A percentile compares a stretch with the other conserved stretches of the same genome.
These are phyloP conservation scores for Jatropha curcas DNA, from an alignment of 345 rosid genomes.

Conservation along the genomic window DNA sequence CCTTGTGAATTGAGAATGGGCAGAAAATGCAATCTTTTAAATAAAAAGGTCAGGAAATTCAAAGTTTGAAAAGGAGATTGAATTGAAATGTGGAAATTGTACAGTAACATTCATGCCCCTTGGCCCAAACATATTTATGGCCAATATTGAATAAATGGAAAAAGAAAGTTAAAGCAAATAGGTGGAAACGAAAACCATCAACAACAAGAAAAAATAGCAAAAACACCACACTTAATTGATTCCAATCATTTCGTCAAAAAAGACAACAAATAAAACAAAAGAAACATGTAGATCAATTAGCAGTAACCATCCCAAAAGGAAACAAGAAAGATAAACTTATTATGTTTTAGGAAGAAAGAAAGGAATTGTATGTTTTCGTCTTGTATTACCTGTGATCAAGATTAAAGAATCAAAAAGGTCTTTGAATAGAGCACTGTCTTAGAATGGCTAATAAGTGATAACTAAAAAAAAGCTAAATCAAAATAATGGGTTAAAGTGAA, in stretches of 20 bases:
- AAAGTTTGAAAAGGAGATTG: background rate
- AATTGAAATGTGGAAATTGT: background rate
- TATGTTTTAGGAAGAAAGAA: background rate
- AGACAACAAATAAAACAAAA: background rate
- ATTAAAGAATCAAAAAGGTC: background rate
- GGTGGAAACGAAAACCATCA: too few relatives aligned
- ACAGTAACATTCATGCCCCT: background rate
- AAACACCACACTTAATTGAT: background rate
- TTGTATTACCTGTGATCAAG: slow-evolving; percentile 11
- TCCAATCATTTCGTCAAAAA: slow-evolving; percentile 1
- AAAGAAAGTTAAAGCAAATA: background rate
- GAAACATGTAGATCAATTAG: background rate
- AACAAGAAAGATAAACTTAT: background rate
- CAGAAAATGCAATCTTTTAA: background rate
- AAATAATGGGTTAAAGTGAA: background rate
- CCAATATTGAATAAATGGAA: background rate
- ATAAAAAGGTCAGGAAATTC: slow-evolving; percentile 7
- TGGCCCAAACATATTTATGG: too few relatives aligned
- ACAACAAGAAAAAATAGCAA: background rate
- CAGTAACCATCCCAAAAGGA: too few relatives aligned
- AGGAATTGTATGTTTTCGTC: background rate
- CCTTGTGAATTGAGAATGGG: background rate
- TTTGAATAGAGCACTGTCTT: background rate
- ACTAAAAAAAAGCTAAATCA: background rate
- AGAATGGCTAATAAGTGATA: too few relatives aligned